Percentiles rank a stretch among this genome's conserved stretches.
phyloP scores from a whole-genome alignment of 257 asterid genomes.

The Solanum clarkiae region DNA sequence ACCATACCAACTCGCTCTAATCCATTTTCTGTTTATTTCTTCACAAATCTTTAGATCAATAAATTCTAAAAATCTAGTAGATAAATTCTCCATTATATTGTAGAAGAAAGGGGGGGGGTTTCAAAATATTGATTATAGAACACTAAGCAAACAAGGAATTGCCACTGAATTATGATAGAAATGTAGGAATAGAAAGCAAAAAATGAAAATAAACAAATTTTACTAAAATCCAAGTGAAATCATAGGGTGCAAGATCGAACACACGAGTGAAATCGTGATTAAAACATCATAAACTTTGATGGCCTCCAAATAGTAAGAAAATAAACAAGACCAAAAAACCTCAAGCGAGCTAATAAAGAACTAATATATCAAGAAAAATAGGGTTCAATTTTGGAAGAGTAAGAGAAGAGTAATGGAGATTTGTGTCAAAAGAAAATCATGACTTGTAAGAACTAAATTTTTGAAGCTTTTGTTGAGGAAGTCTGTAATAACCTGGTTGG shows the following conservation, averaged over 20 bases:
- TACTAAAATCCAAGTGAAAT: neutral
- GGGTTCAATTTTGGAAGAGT: too few relatives aligned
- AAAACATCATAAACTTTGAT: neutral
- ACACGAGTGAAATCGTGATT: neutral
- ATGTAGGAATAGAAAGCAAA: neutral
- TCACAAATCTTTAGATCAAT: neutral
- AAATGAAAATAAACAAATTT: neutral
- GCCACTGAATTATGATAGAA: neutral
- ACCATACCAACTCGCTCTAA: too few relatives aligned
- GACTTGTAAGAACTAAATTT: neutral
- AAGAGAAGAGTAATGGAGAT: neutral
- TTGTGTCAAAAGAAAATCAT: neutral
- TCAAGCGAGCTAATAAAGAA: neutral
- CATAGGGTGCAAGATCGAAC: neutral
- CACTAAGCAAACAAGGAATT: neutral
- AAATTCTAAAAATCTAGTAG: neutral
- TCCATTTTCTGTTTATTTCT: neutral
- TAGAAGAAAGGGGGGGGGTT: neutral
- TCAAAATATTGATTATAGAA: neutral
- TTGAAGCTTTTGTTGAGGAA: neutral
- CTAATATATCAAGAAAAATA: neutral
- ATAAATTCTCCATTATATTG: neutral
- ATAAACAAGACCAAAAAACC: neutral
- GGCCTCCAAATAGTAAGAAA: neutral
- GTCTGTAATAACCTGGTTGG: too few relatives aligned